phyloP scores from a whole-genome alignment of 805 yeast species.

The Clavispora phyllophila region DNA sequence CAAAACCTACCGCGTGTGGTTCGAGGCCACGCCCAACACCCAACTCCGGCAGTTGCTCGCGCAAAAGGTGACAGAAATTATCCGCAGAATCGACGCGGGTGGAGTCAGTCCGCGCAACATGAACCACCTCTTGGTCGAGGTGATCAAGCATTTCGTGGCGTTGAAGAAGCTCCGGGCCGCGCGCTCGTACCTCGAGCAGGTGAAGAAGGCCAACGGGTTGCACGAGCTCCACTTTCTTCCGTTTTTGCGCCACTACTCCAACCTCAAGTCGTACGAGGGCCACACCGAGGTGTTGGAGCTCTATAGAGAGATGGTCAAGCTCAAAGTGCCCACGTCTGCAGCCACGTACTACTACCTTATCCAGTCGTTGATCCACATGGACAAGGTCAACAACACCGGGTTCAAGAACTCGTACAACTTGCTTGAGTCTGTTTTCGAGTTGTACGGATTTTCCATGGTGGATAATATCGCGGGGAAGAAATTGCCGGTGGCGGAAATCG shows the following conservation, averaged over 20 bases:
- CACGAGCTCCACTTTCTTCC: constrained; percentile 27
- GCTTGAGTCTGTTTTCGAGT: constrained; percentile 25
- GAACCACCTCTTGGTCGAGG: constrained; percentile 20
- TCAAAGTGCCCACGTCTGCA: constrained; percentile 20
- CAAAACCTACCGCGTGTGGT: constrained; percentile 29
- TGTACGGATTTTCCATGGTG: constrained; percentile 22
- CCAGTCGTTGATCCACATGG: constrained; percentile 24
- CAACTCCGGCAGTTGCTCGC: constrained; percentile 6
- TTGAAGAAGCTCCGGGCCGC: constrained; percentile 18
- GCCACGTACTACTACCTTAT: constrained; percentile 28
- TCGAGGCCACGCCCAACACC: constrained; percentile 7
- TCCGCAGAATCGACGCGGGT: constrained; percentile 8
- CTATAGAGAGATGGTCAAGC: constrained; percentile 30
- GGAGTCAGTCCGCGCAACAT: constrained; percentile 6
- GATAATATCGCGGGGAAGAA: constrained; percentile 2
- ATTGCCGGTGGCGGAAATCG: constrained; percentile 7
- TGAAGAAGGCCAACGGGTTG: constrained; percentile 13
- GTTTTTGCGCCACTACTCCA: constrained; percentile 20
- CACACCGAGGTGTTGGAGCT: constrained; percentile 23
- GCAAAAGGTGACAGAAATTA: constrained; percentile 10
- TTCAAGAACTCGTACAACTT: constrained; percentile 28
- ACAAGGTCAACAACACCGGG: constrained; percentile 18
- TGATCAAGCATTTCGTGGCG: constrained; percentile 20
- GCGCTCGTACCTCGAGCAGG: constrained; percentile 14
- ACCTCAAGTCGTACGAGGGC: constrained; percentile 14